A percentile compares a stretch with the other conserved stretches of the same genome.
Evolutionary conservation across 768 basidiomycete species (phyloP).

Genomic region (Auricularia sp.): DNA sequence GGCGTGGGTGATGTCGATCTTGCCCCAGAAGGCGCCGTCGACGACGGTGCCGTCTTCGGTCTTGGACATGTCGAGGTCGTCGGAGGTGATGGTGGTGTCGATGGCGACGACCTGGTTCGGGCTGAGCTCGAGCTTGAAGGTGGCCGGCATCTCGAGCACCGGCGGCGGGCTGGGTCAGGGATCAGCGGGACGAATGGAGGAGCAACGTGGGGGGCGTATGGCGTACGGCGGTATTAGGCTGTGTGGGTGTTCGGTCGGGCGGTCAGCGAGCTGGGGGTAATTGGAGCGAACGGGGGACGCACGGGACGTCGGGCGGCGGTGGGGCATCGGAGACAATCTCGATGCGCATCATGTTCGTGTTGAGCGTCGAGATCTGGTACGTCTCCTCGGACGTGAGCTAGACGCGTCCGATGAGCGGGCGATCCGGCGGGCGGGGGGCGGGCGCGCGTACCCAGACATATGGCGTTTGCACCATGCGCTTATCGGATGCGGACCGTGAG

Average conservation of each 20-base stretch:
- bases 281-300: slow-evolving; percentile 22
- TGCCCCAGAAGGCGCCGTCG: slow-evolving; percentile 82
- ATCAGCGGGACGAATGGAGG: not conserved
- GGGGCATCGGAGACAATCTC: slow-evolving; percentile 82
- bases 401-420: slow-evolving; percentile 10
- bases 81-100: slow-evolving; percentile 69
- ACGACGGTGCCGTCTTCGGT: slow-evolving; percentile 86
- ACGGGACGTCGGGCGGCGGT: slow-evolving; percentile 79
- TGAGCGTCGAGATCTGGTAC: slow-evolving; percentile 80
- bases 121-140: slow-evolving; percentile 69
- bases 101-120: slow-evolving; percentile 75
- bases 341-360: slow-evolving; percentile 71
- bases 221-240: not conserved
- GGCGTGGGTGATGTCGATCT: slow-evolving; percentile 70
- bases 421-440: slow-evolving; percentile 8
- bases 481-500: not conserved
- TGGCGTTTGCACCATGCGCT: slow-evolving; percentile 50
- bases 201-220: not conserved
- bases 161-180: slow-evolving; percentile 44
- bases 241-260: not conserved
- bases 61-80: slow-evolving; percentile 82
- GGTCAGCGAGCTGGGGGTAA: too few species aligned
- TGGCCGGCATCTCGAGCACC: slow-evolving; percentile 78
- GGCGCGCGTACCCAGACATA: slow-evolving; percentile 63
- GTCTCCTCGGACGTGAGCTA: slow-evolving; percentile 80